Conservation (phyloP, 805 yeast genomes). For the Candida patagonica region DNA sequence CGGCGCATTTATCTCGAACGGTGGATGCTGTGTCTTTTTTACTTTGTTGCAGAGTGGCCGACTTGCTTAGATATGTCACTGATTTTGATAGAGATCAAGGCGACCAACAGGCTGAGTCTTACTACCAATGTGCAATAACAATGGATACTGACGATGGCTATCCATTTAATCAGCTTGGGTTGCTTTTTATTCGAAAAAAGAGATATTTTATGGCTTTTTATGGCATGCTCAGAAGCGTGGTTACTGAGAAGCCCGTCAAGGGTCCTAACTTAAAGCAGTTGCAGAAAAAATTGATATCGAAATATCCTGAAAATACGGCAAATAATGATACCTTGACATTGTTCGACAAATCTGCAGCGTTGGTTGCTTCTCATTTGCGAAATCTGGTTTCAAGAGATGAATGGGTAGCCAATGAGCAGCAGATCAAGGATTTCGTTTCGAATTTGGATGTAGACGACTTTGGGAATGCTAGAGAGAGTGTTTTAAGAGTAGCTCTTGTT, state of each 20-base stretch:
- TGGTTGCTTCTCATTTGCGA: background rate
- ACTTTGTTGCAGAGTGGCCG: slow-evolving; percentile 9
- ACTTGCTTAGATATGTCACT: slow-evolving; percentile 11
- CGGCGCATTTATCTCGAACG: no score
- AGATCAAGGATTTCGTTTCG: background rate
- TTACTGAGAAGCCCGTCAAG: slow-evolving; percentile 8
- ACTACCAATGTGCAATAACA: slow-evolving; percentile 7
- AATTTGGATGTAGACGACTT: background rate
- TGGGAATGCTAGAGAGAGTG: background rate
- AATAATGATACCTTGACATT: background rate
- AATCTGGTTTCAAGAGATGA: no score
- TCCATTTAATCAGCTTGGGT: slow-evolving; percentile 10
- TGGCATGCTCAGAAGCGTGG: slow-evolving; percentile 8
- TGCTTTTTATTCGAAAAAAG: background rate
- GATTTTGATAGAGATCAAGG: background rate
- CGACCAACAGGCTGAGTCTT: slow-evolving; percentile 8
- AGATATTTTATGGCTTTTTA: slow-evolving; percentile 8
- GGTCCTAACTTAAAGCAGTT: slow-evolving; percentile 4
- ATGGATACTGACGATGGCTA: slow-evolving; percentile 7
- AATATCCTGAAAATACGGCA: background rate
- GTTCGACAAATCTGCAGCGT: no score
- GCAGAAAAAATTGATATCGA: background rate
- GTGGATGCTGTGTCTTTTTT: background rate
- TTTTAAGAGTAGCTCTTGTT: background rate
- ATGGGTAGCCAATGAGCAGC: background rate